Conservation (phyloP, 495 filamentous ascomycete genomes). For the Stereocaulon alpinum region DNA sequence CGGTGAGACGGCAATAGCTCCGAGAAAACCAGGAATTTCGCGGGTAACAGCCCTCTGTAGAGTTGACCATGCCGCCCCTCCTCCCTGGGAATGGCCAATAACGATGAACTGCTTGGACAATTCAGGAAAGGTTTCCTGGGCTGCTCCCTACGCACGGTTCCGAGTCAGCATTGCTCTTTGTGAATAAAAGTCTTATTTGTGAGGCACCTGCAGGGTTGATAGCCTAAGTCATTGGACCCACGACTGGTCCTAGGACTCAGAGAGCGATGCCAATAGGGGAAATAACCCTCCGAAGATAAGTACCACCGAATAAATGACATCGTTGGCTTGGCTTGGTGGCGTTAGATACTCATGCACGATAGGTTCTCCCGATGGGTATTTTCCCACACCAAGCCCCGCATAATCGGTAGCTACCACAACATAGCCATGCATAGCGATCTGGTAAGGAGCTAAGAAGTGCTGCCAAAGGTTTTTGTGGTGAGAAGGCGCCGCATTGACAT, state of each 20-base stretch:
- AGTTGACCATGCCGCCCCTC: constrained; percentile 36
- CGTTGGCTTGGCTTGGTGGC: constrained; percentile 31
- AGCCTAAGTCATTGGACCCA: too few species aligned
- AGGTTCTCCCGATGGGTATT: constrained; percentile 26
- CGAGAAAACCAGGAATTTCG: constrained; percentile 32
- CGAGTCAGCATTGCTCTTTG: too few species aligned
- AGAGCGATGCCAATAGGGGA: too few species aligned
- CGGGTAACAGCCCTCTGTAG: constrained; percentile 30
- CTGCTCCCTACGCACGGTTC: constrained; percentile 23
- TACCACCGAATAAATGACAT: constrained; percentile 34
- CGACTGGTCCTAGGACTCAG: too few species aligned
- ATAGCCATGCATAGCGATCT: constrained; percentile 39
- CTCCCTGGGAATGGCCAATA: constrained; percentile 45
- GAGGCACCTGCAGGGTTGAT: too few species aligned
- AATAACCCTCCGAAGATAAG: too few species aligned
- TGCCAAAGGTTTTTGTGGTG: constrained; percentile 39
- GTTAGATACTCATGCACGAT: constrained; percentile 33
- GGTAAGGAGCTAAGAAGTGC: constrained; percentile 33
- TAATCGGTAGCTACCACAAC: constrained; percentile 48
- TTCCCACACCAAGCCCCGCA: constrained; percentile 41
- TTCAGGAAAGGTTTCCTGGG: constrained; percentile 31
- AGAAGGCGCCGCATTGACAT: constrained; percentile 35
- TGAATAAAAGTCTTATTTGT: too few species aligned
- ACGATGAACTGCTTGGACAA: constrained; percentile 29
- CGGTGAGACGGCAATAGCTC: constrained; percentile 33